Percentiles rank a stretch among this genome's conserved stretches.
These are phyloP conservation scores for Picea abies DNA, from an alignment of 83 land plant species.

Conservation along the genomic window DNA sequence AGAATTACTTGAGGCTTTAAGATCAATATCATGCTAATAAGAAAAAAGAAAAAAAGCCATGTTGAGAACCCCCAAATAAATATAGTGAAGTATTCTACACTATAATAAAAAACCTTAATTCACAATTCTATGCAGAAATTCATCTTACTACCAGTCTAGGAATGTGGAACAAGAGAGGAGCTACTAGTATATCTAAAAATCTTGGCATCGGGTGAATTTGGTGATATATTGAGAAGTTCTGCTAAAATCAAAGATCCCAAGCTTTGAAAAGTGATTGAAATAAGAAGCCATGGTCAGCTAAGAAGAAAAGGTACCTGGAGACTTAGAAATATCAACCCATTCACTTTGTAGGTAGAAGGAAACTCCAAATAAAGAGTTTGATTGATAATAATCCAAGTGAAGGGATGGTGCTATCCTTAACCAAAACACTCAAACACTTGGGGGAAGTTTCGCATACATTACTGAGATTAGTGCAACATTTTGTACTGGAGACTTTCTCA, in stretches of 20 bases:
- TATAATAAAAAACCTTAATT: too few relatives aligned
- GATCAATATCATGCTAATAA: too few relatives aligned
- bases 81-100: too few relatives aligned
- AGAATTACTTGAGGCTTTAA: too few relatives aligned
- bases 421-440: slow-evolving; percentile 52
- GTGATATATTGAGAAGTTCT: background rate
- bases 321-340: slow-evolving; percentile 34
- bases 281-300: background rate
- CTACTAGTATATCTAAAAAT: background rate
- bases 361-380: too few relatives aligned
- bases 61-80: too few relatives aligned
- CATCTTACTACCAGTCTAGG: too few relatives aligned
- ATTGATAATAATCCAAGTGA: slow-evolving; percentile 19
- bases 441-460: slow-evolving; percentile 22
- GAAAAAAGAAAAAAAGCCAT: too few relatives aligned
- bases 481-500: slow-evolving; percentile 34
- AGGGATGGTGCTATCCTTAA: slow-evolving; percentile 43
- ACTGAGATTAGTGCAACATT: slow-evolving; percentile 1
- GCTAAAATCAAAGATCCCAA: background rate
- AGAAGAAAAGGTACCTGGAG: slow-evolving; percentile 31
- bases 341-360: slow-evolving; percentile 24
- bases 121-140: too few relatives aligned
- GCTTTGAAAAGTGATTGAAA: background rate
- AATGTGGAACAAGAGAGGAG: too few relatives aligned
- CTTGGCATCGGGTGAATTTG: slow-evolving; percentile 7